These are phyloP conservation scores for Zalaria sp. DNA, from an alignment of 2,329 filamentous ascomycete genomes.

Conservation along the genomic window DNA sequence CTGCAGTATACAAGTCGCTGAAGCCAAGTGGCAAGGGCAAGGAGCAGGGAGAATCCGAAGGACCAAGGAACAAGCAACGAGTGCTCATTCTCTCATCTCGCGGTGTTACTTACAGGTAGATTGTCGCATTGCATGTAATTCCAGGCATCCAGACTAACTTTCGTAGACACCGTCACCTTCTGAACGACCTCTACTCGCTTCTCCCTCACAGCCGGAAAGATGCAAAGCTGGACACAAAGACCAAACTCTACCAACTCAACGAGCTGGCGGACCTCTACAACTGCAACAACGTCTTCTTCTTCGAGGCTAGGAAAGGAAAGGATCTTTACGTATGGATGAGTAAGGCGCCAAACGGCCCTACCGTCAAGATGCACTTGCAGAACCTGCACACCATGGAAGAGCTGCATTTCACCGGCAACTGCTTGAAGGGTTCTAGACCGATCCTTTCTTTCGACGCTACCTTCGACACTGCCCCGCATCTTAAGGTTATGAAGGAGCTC, in stretches of 20 bases:
- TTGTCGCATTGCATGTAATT: not conserved
- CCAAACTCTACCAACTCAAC: constrained; percentile 68
- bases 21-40: constrained; percentile 19
- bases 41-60: constrained; percentile 13
- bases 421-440: constrained; percentile 81
- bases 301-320: constrained; percentile 86
- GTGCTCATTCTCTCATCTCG: constrained; percentile 84
- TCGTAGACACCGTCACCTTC: constrained; percentile 73
- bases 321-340: constrained; percentile 91
- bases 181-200: constrained; percentile 77
- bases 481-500: constrained; percentile 75
- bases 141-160: not conserved
- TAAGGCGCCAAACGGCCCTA: constrained; percentile 75
- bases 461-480: constrained; percentile 59
- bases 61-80: constrained; percentile 36
- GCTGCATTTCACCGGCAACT: constrained; percentile 92
- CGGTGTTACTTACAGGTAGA: constrained; percentile 76
- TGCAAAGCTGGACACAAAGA: constrained; percentile 93
- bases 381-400: constrained; percentile 87
- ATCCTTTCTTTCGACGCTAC: constrained; percentile 81
- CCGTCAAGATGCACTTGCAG: constrained; percentile 63
- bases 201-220: constrained; percentile 90
- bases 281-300: constrained; percentile 89
- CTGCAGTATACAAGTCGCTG: constrained; percentile 42
- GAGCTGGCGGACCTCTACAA: constrained; percentile 69